Base-by-base conservation (phyloP, 805 yeast genomes). In the Suhomyces tanzawaensis region DNA sequence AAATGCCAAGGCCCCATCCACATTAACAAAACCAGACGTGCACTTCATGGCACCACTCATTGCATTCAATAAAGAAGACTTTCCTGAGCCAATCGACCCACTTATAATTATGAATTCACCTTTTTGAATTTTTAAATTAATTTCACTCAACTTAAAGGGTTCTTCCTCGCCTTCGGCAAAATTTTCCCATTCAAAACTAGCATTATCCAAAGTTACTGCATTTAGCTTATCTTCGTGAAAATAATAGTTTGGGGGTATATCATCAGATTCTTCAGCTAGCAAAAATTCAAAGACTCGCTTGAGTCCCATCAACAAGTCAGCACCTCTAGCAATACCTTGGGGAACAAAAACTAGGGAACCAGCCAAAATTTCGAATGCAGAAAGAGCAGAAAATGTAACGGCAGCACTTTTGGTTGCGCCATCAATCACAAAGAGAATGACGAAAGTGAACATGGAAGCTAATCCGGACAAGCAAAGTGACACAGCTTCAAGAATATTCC, bases 71-170 rank as follows among this genome's bases (percentile, higher is more conserved):
- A 66, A 49, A 1, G 71, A 62, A 1, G 70, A 52, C 40, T 60
- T 58, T 21, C 70, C 70, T 9, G 65, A 56, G 9, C 69, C 69
- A 41, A 64, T 60, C 22, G 57, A 41, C 13, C 70, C 70, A 17
- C 68, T 64, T 18, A 64, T 53, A 8, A 62, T 67, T 23, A 64
- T 44, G 34, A 64, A 63, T 38, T 64, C 67, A 7, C 67, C 66
- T 36, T 56, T 53, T 37, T 49, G 48, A 29, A 64, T 44, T 3
- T 35, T 29, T 8, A 64, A 48, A 34, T 59, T 42, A 13, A 64
- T 45, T 32, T 59, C 37, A 8, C 42, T 45, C 42, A 68, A 58
- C 18, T 29, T 16, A 18, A 18, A 19, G 5, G 23, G 25, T 9
- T 29, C 26, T 23, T 29, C 36, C 12, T 28, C 21, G 7, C 17